These are phyloP conservation scores for Annulohypoxylon maeteangense DNA, from an alignment of 495 filamentous ascomycete species.

Conservation along the genomic window DNA sequence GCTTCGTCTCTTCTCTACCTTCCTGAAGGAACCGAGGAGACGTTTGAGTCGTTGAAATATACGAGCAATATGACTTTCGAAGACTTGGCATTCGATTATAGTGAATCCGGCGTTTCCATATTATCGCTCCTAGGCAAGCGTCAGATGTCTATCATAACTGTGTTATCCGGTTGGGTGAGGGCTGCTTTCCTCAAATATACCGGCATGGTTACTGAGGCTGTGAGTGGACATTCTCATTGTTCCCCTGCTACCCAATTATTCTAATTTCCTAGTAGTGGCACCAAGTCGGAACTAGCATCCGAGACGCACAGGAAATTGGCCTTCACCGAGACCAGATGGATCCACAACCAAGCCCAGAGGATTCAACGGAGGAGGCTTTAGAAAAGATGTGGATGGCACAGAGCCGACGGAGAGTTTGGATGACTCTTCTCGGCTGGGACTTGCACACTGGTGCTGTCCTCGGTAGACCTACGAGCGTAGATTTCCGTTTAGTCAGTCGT, in stretches of 20 bases:
- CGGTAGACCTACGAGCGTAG: slow-evolving; percentile 66
- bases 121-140: slow-evolving; percentile 64
- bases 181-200: slow-evolving; percentile 61
- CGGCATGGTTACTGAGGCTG: slow-evolving; percentile 61
- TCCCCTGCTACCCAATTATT: not conserved
- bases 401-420: slow-evolving; percentile 64
- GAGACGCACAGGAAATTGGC: slow-evolving; percentile 72
- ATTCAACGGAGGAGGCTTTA: slow-evolving; percentile 55
- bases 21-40: slow-evolving; percentile 56
- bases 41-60: slow-evolving; percentile 64
- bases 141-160: slow-evolving; percentile 63
- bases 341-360: slow-evolving; percentile 50
- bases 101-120: slow-evolving; percentile 64
- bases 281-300: slow-evolving; percentile 64
- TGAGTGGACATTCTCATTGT: slow-evolving; percentile 34
- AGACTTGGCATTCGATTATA: slow-evolving; percentile 67
- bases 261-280: slow-evolving; percentile 63
- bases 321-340: slow-evolving; percentile 63
- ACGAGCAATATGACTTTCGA: slow-evolving; percentile 69
- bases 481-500: slow-evolving; percentile 55
- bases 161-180: slow-evolving; percentile 66
- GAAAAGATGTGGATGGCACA: slow-evolving; percentile 65
- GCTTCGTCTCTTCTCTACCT: slow-evolving; percentile 66
- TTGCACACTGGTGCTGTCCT: slow-evolving; percentile 68
- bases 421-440: slow-evolving; percentile 67